Percentiles rank a stretch among this genome's conserved stretches.
Conservation (phyloP, 139 green algal genomes). For the Mesostigma viride region DNA sequence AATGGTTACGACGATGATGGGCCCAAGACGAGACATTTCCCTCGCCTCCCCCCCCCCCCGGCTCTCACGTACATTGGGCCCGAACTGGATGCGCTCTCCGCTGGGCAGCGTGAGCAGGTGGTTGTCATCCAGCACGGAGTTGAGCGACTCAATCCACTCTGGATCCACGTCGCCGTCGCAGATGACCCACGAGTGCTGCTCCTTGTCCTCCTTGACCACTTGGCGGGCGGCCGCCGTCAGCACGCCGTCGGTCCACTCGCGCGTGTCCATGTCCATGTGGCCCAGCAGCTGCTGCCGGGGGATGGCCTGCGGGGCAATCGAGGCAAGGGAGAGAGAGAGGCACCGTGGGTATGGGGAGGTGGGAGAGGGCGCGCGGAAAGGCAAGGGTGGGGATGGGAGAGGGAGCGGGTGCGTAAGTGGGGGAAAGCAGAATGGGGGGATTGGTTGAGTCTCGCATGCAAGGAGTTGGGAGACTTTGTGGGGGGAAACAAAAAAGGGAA, state of each 20-base stretch:
- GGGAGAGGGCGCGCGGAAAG: too few species aligned
- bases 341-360: too few species aligned
- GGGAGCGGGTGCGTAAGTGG: too few species aligned
- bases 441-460: too few species aligned
- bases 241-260: slow-evolving; percentile 71
- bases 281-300: slow-evolving; percentile 54
- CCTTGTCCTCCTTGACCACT: slow-evolving; percentile 49
- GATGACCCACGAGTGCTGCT: slow-evolving; percentile 68
- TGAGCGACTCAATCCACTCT: slow-evolving; percentile 81
- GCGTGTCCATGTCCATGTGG: slow-evolving; percentile 65
- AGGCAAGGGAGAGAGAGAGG: slow-evolving; percentile 39
- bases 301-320: slow-evolving; percentile 57
- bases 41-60: too few species aligned
- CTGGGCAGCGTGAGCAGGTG: slow-evolving; percentile 63
- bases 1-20: too few species aligned
- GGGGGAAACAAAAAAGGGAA: too few species aligned
- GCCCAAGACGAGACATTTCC: too few species aligned
- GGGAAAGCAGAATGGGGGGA: too few species aligned
- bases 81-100: slow-evolving; percentile 74
- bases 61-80: too few species aligned
- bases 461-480: too few species aligned
- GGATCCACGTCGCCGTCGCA: slow-evolving; percentile 78
- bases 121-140: slow-evolving; percentile 75
- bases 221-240: slow-evolving; percentile 55
- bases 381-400: too few species aligned